Evolutionary conservation across 768 basidiomycete genomes (phyloP), one percentile per base, ranked within the genome.

Genomic region (Suillus discolor): DNA sequence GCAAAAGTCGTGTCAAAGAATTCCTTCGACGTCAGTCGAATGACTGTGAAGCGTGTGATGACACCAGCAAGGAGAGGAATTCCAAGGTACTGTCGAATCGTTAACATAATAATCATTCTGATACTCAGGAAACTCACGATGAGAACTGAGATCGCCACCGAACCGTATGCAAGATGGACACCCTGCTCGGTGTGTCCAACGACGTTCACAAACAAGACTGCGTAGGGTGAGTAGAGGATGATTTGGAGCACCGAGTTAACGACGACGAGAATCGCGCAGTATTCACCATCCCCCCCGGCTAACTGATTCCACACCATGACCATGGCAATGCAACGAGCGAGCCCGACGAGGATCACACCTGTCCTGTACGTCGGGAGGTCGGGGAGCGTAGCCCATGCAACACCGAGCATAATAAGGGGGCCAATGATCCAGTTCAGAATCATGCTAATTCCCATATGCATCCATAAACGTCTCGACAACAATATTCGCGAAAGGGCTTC

Each of bases 351-450:
- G 70, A 95, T 89, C 4, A 96, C 89, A 3, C 94, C 94, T 0
- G 86, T 85, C 28, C 92, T 85, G 71, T 93, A 92, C 3, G 83
- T 83, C 25, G 88, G 87, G 2, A 90, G 82, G 72, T 95, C 93
- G 1, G 92, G 93, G 0, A 95, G 82, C 4, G 92, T 91, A 15
- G 90, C 92, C 91, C 93, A 94, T 1, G 93, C 92, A 34, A 92
- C 72, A 3, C 81, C 93, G n/a, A 94, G 84, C 93, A 95, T 96
- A 20, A 93, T 71, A 61, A 94, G 83, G 0, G 93, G 93, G 1
- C 89, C 92, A 20, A 91, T 67, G 64, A 94, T 82, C 94, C 93
- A 95, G 73, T 93, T 94, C 31, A 94, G 78, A 34, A 88, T 28
- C 23, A 94, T 68, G 6, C 90, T 91, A 36, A 94, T 80, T 6